These are phyloP conservation scores for Cotoneaster glaucophyllus DNA, from an alignment of 306 rosid species.

Conservation along the genomic window DNA sequence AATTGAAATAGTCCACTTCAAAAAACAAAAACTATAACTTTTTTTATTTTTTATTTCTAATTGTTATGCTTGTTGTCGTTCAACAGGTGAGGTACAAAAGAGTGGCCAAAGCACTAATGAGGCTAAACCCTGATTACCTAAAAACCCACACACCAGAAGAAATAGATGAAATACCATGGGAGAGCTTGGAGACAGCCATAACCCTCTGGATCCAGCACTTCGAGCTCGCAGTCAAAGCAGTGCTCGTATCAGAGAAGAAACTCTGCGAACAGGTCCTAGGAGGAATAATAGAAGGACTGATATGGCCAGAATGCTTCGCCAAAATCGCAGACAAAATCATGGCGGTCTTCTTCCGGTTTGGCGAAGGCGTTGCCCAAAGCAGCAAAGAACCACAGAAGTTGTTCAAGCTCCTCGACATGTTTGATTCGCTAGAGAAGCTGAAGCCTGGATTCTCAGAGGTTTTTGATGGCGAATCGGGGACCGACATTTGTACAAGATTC, in stretches of 20 bases:
- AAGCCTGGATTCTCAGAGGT: constrained; percentile 36
- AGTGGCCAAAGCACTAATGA: constrained; percentile 83
- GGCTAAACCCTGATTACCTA: constrained; percentile 70
- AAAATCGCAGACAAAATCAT: constrained; percentile 87
- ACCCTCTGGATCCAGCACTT: constrained; percentile 78
- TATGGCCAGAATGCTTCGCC: constrained; percentile 74
- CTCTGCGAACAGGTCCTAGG: constrained; percentile 57
- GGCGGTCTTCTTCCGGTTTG: constrained; percentile 87
- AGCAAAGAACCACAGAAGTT: constrained; percentile 83
- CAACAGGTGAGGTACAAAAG: constrained; percentile 76
- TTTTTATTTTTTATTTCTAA: neutral
- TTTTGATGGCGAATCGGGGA: constrained; percentile 61
- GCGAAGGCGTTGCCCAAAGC: constrained; percentile 77
- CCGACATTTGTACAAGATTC: constrained; percentile 50
- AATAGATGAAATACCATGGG: constrained; percentile 84
- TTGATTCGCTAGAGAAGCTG: constrained; percentile 54
- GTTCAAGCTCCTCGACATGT: constrained; percentile 82
- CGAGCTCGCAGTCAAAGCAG: constrained; percentile 51
- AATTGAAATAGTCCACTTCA: no score
- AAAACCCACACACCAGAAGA: constrained; percentile 64
- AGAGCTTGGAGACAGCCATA: constrained; percentile 63
- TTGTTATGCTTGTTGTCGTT: neutral
- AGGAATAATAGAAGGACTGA: constrained; percentile 53
- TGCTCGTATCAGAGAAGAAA: constrained; percentile 62
- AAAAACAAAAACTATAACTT: no score